Base-by-base conservation (phyloP, 2,329 filamentous ascomycete genomes). In the Diplodia sapinea region DNA sequence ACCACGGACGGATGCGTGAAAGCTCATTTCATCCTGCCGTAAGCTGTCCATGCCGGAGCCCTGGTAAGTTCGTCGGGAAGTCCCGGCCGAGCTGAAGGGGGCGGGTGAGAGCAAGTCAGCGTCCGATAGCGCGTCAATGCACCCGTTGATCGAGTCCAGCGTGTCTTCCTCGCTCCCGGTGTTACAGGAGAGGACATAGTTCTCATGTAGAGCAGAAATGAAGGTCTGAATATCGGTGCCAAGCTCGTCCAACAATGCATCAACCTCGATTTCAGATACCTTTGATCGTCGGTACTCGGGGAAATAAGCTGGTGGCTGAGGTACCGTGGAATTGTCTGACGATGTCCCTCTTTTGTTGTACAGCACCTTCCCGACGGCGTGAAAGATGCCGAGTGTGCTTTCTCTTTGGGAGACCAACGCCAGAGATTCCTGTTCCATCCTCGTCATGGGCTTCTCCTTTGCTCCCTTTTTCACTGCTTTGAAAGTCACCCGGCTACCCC, bases 171-270 rank as follows among this genome's bases (percentile, higher is more conserved):
- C 88, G 26, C 86, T 78, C 2, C 85, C 82, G 31, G 82, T 80
- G 77, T 90, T 88, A 75, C 94, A 98, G 0, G 95, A 98, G 0
- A 93, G 83, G 1, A 90, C 85, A 72, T 97, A 98, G 75, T 99
- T 99, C 74, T 99, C 95, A 75, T 98, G 94, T 0, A 98, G 82
- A 3, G 93, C 92, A 4, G 93, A 91, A 59, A 97, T 87, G 74
- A 97, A 97, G 0, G 94, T 97, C 68, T 91, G 88, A 0, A 90
- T 92, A 74, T 99, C 95, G 0, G 95, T 97, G 1, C 95, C 95
- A 0, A 91, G 93, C 80, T 97, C 94, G 73, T 97, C 92, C 29
- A 97, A 90, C n/a, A 99, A 84, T 1, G 87, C 84, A 70, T 97
- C 90, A 26, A 80, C 73, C 65, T 81, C 75, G 17, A 80, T 79